A percentile compares a stretch with the other conserved stretches of the same genome.
Evolutionary conservation across 768 basidiomycete genomes (phyloP).

Genomic region (Lyophyllum semitale): DNA sequence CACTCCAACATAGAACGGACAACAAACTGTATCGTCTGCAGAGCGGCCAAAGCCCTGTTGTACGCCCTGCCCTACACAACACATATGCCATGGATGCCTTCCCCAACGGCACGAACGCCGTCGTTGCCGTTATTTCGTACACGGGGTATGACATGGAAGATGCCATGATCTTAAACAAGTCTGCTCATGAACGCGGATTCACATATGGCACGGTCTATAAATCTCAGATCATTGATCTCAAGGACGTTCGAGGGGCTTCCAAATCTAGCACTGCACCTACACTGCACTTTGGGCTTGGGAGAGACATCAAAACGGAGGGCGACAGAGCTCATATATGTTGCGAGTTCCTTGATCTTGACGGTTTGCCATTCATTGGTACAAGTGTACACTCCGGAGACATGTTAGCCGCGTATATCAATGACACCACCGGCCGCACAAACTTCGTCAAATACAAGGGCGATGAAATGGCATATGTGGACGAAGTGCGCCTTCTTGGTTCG

Average conservation of each 20-base stretch:
- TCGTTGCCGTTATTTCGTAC: constrained; percentile 99
- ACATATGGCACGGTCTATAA: constrained; percentile 97
- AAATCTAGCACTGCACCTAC: constrained; percentile 58
- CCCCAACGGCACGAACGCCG: constrained; percentile 96
- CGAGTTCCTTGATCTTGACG: constrained; percentile 75
- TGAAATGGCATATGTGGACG: constrained; percentile 85
- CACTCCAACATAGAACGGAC: constrained; percentile 89
- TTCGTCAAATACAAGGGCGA: constrained; percentile 97
- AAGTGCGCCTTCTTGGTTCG: constrained; percentile 87
- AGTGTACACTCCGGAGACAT: constrained; percentile 73
- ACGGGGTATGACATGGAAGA: constrained; percentile 99
- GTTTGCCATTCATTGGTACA: constrained; percentile 78
- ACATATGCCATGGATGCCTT: constrained; percentile 98
- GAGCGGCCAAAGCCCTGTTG: constrained; percentile 92
- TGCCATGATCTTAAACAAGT: constrained; percentile 99
- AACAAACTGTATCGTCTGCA: constrained; percentile 98
- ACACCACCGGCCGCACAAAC: constrained; percentile 77
- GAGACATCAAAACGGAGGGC: constrained; percentile 60
- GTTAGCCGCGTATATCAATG: constrained; percentile 86
- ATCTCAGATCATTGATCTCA: constrained; percentile 87
- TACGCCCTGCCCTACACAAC: constrained; percentile 89
- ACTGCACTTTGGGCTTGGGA: constrained; percentile 89
- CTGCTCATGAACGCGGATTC: constrained; percentile 96
- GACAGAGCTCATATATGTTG: constrained; percentile 45
- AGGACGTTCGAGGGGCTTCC: constrained; percentile 70